Conservation (phyloP, 192 early-diverging fungal species). For the Ambispora gerdemannii region DNA sequence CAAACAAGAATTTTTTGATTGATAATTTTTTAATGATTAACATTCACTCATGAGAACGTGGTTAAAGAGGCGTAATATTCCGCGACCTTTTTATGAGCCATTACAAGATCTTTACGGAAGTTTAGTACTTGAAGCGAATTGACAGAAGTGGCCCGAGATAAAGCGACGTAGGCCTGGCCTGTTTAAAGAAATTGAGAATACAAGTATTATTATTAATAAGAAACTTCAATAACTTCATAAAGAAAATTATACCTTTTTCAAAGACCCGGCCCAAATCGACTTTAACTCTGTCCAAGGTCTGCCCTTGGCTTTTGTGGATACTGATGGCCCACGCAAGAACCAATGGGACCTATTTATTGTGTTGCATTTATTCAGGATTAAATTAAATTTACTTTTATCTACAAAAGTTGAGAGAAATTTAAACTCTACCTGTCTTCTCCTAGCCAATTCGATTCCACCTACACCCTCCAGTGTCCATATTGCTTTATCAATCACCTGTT, state of each 20-base stretch:
- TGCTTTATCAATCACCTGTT: slow-evolving; percentile 48
- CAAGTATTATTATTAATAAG: not conserved
- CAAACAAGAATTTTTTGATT: no score
- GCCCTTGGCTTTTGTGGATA: slow-evolving; percentile 87
- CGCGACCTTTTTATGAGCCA: slow-evolving; percentile 68
- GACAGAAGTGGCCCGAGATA: slow-evolving; percentile 72
- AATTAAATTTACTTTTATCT: slow-evolving; percentile 1
- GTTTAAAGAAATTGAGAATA: not conserved
- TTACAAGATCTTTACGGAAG: slow-evolving; percentile 62
- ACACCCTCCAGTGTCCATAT: slow-evolving; percentile 45
- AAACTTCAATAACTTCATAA: not conserved
- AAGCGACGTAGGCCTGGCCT: slow-evolving; percentile 81
- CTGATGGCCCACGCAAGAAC: slow-evolving; percentile 82
- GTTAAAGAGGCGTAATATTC: slow-evolving; percentile 52
- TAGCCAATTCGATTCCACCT: slow-evolving; percentile 33
- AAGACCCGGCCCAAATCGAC: slow-evolving; percentile 77
- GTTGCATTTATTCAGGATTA: not conserved
- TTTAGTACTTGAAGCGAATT: slow-evolving; percentile 69
- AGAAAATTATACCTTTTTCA: slow-evolving; percentile 57
- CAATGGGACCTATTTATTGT: slow-evolving; percentile 60
- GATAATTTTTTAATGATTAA: no score
- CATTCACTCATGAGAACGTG: no score
- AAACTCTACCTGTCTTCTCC: slow-evolving; percentile 39
- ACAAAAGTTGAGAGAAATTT: no score
- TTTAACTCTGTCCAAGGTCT: slow-evolving; percentile 71